Conservation (phyloP, 2,329 filamentous ascomycete species). For the Fusarium aywerte region DNA sequence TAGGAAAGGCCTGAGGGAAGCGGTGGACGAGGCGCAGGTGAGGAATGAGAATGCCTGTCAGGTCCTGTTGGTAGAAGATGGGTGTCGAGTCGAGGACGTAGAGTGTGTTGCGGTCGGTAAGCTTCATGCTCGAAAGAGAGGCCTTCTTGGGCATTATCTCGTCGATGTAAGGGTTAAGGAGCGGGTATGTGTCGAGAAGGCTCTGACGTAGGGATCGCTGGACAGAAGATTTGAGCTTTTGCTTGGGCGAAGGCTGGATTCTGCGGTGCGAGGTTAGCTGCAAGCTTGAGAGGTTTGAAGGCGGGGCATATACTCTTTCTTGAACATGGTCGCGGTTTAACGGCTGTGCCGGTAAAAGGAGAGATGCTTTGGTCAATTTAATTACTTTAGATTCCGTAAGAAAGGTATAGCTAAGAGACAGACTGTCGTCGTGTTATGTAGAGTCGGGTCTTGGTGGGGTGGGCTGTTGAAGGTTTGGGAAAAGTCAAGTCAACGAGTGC, state of each 20-base stretch:
- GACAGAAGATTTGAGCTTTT: slow-evolving; percentile 96
- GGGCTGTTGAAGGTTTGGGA: slow-evolving; percentile 34
- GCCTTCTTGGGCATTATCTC: slow-evolving; percentile 95
- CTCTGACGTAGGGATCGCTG: slow-evolving; percentile 87
- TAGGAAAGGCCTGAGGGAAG: slow-evolving; percentile 85
- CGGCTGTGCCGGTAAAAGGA: slow-evolving; percentile 9
- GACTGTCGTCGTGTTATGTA: slow-evolving; percentile 6
- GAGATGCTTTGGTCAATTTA: background rate
- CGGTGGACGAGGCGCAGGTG: slow-evolving; percentile 90
- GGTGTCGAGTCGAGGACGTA: slow-evolving; percentile 83
- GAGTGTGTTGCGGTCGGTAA: slow-evolving; percentile 88
- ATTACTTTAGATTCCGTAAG: background rate
- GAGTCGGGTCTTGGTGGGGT: slow-evolving; percentile 38
- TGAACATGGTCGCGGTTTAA: slow-evolving; percentile 75
- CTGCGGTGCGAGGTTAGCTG: slow-evolving; percentile 61
- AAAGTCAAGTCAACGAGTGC: slow-evolving; percentile 43
- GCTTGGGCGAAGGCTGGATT: slow-evolving; percentile 76
- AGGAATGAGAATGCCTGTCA: slow-evolving; percentile 80
- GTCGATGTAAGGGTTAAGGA: slow-evolving; percentile 88
- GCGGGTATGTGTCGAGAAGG: slow-evolving; percentile 85
- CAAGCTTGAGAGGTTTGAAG: slow-evolving; percentile 1
- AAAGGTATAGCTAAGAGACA: background rate
- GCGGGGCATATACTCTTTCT: slow-evolving; percentile 78
- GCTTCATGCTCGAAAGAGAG: slow-evolving; percentile 88
- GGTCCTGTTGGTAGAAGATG: slow-evolving; percentile 89